Conservation (phyloP, 2,329 filamentous ascomycete genomes). For the Nemania sp. region DNA sequence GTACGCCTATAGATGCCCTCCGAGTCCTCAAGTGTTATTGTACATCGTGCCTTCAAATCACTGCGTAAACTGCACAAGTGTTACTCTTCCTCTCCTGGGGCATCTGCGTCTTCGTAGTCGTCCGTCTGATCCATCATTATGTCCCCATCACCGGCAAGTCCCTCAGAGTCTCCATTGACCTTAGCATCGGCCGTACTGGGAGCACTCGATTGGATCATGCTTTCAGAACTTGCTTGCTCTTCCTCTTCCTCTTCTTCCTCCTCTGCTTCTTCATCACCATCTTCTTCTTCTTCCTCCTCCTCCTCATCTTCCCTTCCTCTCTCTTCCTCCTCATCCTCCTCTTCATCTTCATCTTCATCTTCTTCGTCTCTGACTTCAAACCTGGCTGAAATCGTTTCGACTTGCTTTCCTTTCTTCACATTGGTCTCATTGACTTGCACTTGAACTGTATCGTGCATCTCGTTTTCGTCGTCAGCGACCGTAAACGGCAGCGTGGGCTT, state of each 20-base stretch:
- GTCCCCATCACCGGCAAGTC: conserved; percentile 18
- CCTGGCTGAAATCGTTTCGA: conserved; percentile 28
- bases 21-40: conserved; percentile 9
- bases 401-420: conserved; percentile 37
- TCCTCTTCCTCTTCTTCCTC: too few species aligned
- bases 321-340: too few species aligned
- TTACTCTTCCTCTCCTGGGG: conserved; percentile 23
- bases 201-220: conserved; percentile 7
- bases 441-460: conserved; percentile 39
- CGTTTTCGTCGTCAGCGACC: conserved; percentile 30
- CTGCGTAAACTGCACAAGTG: not conserved
- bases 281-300: too few species aligned
- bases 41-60: conserved; percentile 17
- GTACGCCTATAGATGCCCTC: conserved; percentile 4
- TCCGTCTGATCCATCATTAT: conserved; percentile 14
- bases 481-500: conserved; percentile 21
- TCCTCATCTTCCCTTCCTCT: too few species aligned
- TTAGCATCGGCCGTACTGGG: conserved; percentile 13
- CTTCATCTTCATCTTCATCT: too few species aligned
- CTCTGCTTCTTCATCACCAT: conserved; percentile 8
- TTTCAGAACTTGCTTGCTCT: too few species aligned
- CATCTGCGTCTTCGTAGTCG: conserved; percentile 20
- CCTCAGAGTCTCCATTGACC: conserved; percentile 12
- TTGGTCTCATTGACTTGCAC: conserved; percentile 45
- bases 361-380: conserved; percentile 27